Evolutionary conservation across 2,329 filamentous ascomycete genomes (phyloP), one percentile per base, ranked within the genome.

Genomic region (Aspergillus spinulosporus): DNA sequence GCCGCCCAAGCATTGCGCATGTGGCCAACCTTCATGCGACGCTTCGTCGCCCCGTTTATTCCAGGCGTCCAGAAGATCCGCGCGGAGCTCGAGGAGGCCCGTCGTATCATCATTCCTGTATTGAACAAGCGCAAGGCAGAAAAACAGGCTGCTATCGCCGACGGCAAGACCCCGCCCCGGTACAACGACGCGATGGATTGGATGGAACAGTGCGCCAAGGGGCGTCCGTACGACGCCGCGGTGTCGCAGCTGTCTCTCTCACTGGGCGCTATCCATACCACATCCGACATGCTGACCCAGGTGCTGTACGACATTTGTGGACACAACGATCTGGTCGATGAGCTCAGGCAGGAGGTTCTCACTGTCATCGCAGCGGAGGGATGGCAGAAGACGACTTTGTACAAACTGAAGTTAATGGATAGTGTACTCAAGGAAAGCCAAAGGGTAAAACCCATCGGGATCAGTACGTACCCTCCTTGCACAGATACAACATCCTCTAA

Each of bases 351-450:
- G 2, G 67, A 70, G 31, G 54, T 66, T 29, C 54, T 66, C 5
- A 31, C 37, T 0, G 63, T 68, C 1, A 21, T 64, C 2, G 28
- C 46, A 8, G 44, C 52, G 4, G 44, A 63, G 1, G 69, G 68
- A 0, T 74, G 68, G 68, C 68, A 62, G 12, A 75, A 74, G 59
- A 68, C 66, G 1, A 59, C 72, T 0, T 60, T 79, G 2, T 72
- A 71, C 56, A 72, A 74, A 44, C 61, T 79, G 40, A 72, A 72
- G 56, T 62, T 76, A 2, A 58, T 78, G 59, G 76, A 79, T 60
- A 78, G 76, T 52, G 68, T 72, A 0, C 61, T 78, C 53, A 78
- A 78, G 49, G 76, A 79, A 59, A 64, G 54, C 3, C 70, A 72
- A 46, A 64, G 76, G 2, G 32, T 72, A 31, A 69, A 70, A 42